Percentiles rank a stretch among this genome's conserved stretches.
Evolutionary conservation across 2,329 filamentous ascomycete genomes (phyloP).

Genomic region (Fusarium subtropicale): DNA sequence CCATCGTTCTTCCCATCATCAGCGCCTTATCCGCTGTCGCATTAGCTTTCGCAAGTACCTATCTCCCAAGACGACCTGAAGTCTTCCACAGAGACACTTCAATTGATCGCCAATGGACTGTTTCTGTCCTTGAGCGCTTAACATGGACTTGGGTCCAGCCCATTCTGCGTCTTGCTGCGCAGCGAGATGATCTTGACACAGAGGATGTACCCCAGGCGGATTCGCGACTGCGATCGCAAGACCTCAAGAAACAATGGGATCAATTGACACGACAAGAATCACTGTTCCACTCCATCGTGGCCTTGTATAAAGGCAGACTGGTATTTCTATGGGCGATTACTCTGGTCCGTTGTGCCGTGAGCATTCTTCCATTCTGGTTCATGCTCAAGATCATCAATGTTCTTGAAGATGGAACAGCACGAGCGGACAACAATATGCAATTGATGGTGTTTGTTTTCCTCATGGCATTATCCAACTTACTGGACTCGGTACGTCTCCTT

Average conservation of each 20-base stretch:
- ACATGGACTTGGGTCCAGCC: conserved; percentile 72
- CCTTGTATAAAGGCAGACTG: conserved; percentile 66
- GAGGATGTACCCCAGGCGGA: conserved; percentile 71
- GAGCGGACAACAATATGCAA: conserved; percentile 59
- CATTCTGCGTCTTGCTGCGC: conserved; percentile 65
- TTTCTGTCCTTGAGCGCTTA: conserved; percentile 67
- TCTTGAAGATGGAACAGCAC: conserved; percentile 66
- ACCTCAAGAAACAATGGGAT: conserved; percentile 62
- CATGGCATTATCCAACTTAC: conserved; percentile 69
- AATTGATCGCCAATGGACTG: conserved; percentile 72
- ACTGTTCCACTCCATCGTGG: conserved; percentile 69
- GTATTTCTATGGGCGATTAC: conserved; percentile 68
- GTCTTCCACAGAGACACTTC: conserved; percentile 68
- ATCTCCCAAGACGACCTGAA: conserved; percentile 73
- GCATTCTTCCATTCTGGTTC: conserved; percentile 76
- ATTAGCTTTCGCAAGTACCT: conserved; percentile 60
- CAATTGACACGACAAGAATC: conserved; percentile 55
- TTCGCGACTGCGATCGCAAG: conserved; percentile 63
- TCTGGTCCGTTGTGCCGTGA: conserved; percentile 64
- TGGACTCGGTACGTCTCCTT: conserved; percentile 54
- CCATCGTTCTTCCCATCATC: conserved; percentile 56
- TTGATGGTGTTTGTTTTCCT: conserved; percentile 75
- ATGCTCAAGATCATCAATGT: conserved; percentile 72
- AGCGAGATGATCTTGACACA: conserved; percentile 69
- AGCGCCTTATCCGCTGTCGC: conserved; percentile 58